A percentile compares a stretch with the other conserved stretches of the same genome.
Evolutionary conservation across 805 yeast species (phyloP).

Genomic region (Dipodascopsis tothii): DNA sequence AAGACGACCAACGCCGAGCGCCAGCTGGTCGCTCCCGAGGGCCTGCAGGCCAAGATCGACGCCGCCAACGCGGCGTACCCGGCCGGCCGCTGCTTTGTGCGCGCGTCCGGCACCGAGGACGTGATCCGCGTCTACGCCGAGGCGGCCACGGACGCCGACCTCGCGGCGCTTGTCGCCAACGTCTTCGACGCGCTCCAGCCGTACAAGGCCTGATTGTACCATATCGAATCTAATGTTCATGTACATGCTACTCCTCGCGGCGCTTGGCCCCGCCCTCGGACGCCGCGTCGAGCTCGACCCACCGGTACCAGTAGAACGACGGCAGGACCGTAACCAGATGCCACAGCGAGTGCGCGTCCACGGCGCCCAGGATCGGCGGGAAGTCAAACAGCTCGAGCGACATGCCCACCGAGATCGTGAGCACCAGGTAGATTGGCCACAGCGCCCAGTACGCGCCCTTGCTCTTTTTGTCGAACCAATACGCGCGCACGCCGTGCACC

Average conservation of each 20-base stretch:
- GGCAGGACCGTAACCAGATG: constrained; percentile 84
- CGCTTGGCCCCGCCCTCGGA: constrained; percentile 11
- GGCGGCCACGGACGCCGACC: constrained; percentile 42
- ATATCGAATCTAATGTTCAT: too few relatives aligned
- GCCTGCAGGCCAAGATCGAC: constrained; percentile 70
- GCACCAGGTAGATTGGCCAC: constrained; percentile 47
- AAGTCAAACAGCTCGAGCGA: constrained; percentile 87
- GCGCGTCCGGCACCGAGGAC: constrained; percentile 97
- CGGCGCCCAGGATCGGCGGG: constrained; percentile 55
- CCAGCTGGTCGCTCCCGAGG: constrained; percentile 63
- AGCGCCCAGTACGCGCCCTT: constrained; percentile 35
- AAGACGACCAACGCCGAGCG: constrained; percentile 89
- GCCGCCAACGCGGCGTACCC: constrained; percentile 46
- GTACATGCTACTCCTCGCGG: neutral
- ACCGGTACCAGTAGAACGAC: constrained; percentile 61
- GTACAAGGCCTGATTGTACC: neutral
- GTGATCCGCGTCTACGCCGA: constrained; percentile 95
- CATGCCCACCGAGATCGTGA: constrained; percentile 63
- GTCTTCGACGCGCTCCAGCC: neutral
- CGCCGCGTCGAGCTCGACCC: constrained; percentile 33
- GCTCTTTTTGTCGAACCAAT: constrained; percentile 1
- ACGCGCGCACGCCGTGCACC: constrained; percentile 29
- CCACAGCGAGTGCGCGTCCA: constrained; percentile 95
- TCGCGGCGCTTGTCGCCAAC: neutral
- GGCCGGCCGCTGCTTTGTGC: constrained; percentile 78